These are phyloP conservation scores for Chlamydomonas sphaeroides DNA, from an alignment of 139 green algal genomes.

Conservation along the genomic window DNA sequence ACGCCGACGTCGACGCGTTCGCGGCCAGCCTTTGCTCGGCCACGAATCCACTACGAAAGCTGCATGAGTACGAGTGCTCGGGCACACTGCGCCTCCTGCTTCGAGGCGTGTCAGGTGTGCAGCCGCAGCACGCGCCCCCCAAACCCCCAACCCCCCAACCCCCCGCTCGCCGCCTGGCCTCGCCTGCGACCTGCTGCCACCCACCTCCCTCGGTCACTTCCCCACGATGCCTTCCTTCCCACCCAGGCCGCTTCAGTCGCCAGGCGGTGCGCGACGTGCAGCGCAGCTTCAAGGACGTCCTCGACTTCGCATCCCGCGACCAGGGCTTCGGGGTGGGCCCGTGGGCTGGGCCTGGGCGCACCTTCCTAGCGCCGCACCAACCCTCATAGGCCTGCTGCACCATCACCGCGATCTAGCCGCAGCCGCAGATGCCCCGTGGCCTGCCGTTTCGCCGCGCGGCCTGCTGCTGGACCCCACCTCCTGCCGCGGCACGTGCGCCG, in stretches of 20 bases:
- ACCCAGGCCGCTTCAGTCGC: conserved; percentile 33
- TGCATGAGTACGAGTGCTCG: not conserved
- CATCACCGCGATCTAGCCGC: too few relatives aligned
- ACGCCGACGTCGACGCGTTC: not conserved
- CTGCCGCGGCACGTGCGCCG: not conserved
- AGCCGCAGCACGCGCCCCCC: not conserved
- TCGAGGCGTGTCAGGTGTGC: not conserved
- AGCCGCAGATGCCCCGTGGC: not conserved
- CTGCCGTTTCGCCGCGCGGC: not conserved
- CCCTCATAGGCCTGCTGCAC: not conserved
- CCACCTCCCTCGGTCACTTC: not conserved
- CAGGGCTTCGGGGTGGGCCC: conserved; percentile 14
- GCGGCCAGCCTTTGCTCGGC: not conserved
- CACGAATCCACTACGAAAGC: not conserved
- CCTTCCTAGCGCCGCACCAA: not conserved
- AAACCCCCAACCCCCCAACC: not conserved
- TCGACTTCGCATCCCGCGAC: conserved; percentile 37
- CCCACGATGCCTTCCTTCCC: not conserved
- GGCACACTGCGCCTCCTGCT: not conserved
- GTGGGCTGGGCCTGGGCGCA: not conserved
- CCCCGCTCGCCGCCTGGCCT: too few relatives aligned
- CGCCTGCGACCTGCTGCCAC: not conserved
- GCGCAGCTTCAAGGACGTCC: conserved; percentile 29
- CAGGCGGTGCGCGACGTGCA: conserved; percentile 30
- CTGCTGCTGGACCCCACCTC: not conserved